Conservation (phyloP, 805 yeast species). For the Candida rishiriensis region DNA sequence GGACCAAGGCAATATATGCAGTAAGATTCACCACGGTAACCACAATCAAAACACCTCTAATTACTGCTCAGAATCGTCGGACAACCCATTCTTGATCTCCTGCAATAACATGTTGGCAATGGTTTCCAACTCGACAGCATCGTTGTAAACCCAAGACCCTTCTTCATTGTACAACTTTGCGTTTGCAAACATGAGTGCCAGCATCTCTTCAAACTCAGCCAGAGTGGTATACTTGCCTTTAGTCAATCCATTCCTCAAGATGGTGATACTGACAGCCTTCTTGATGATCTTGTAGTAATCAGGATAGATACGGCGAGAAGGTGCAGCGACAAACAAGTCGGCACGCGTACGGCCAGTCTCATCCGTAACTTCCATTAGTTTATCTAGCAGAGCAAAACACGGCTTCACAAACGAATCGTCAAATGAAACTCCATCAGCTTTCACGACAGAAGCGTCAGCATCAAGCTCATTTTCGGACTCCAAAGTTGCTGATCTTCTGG, state of each 20-base stretch:
- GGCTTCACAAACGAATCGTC: slow-evolving; percentile 15
- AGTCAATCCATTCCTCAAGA: slow-evolving; percentile 46
- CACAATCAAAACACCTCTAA: background rate
- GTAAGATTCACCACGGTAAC: background rate
- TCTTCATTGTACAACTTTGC: slow-evolving; percentile 69
- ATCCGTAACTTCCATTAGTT: slow-evolving; percentile 37
- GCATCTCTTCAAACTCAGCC: slow-evolving; percentile 46
- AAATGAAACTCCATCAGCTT: slow-evolving; percentile 8
- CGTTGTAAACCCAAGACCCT: slow-evolving; percentile 58
- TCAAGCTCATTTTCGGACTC: slow-evolving; percentile 1
- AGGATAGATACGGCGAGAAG: slow-evolving; percentile 71
- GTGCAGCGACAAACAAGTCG: slow-evolving; percentile 66
- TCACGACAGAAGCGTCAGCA: slow-evolving; percentile 7
- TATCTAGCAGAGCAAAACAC: slow-evolving; percentile 38
- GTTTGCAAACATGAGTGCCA: slow-evolving; percentile 55
- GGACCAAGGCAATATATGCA: no score
- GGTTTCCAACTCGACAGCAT: slow-evolving; percentile 46
- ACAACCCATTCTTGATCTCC: slow-evolving; percentile 7
- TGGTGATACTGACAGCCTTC: slow-evolving; percentile 56
- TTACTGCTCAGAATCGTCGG: background rate
- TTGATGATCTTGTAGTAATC: slow-evolving; percentile 72
- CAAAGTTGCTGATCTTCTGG: slow-evolving; percentile 1
- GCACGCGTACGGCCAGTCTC: slow-evolving; percentile 43
- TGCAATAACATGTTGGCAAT: slow-evolving; percentile 24
- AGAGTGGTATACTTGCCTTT: slow-evolving; percentile 31